Conservation (phyloP, 78 protist genomes). For the Dictyostelium capitatum region DNA sequence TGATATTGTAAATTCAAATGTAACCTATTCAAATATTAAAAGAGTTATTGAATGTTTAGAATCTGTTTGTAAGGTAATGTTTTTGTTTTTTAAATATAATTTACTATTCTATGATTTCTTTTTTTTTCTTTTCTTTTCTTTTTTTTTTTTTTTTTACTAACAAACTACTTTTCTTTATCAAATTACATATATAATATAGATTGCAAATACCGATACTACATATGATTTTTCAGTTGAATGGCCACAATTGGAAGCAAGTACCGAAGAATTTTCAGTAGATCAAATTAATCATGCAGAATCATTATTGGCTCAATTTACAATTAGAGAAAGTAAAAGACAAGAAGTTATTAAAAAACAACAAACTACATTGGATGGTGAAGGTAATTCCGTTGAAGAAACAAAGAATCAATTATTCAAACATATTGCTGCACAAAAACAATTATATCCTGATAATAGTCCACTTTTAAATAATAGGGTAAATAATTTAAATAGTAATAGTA, state of each 20-base stretch:
- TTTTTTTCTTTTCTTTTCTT: neutral
- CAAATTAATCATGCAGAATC: constrained; percentile 43
- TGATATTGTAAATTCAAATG: constrained; percentile 18
- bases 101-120: neutral
- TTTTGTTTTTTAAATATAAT: neutral
- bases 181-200: constrained; percentile 12
- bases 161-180: neutral
- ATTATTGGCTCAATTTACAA: constrained; percentile 67
- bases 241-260: constrained; percentile 32
- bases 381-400: constrained; percentile 51
- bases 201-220: constrained; percentile 57
- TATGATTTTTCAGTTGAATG: constrained; percentile 55
- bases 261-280: constrained; percentile 11
- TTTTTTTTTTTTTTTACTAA: neutral
- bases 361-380: neutral
- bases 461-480: neutral
- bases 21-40: constrained; percentile 40
- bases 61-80: constrained; percentile 69
- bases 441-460: constrained; percentile 73
- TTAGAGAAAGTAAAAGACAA: constrained; percentile 68
- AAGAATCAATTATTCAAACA: constrained; percentile 74
- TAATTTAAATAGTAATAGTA: constrained; percentile 20
- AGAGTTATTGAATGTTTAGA: constrained; percentile 73
- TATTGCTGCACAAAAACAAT: constrained; percentile 67
- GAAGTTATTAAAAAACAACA: constrained; percentile 70